Evolutionary conservation across 2,329 filamentous ascomycete genomes (phyloP), one percentile per base, ranked within the genome.

Genomic region (Seiridium unicorne): DNA sequence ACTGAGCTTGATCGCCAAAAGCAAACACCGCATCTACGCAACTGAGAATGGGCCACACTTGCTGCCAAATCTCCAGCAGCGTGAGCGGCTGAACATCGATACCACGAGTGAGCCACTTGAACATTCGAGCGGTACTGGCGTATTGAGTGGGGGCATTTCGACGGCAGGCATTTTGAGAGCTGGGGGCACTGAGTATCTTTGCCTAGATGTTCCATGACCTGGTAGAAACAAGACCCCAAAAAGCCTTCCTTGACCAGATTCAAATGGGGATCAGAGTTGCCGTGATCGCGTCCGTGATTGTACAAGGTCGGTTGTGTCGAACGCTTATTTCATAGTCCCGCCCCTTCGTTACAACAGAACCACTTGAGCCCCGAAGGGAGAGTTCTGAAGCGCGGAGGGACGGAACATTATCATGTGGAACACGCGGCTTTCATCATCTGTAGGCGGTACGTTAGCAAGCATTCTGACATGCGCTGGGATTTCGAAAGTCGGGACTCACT

Each of bases 361-460:
- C 94, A 84, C 95, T 97, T 92, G 76, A 91, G 93, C 93, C 91
- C 88, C 79, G 84, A 79, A 86, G 86, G 89, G 90, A 97, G 93
- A 94, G 92, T 91, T 86, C 84, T 80, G 80, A 81, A 80, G 84
- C 80, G 81, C 83, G 80, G 83, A 80, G 78, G 80, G 83, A 79
- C 81, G 83, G 81, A 83, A 90, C 84, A 75, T 18, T 82, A 83
- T 98, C 95, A 96, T 92, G 88, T 88, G 81, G 78, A 88, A 89
- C 95, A 98, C 94, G 87, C 91, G 87, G 91, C 91, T 97, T 96
- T 99, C 95, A 98, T 99, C 94, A 98, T 96, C 93, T 97, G 72
- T 7, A 42, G 38, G 13, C 7, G 13, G 7, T 13, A 42, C 13
- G 38, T 42, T 42, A 42, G 38, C 38, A 42, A 42, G 13, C 38